These are phyloP conservation scores for Heterococcus sp. DNA, from an alignment of 108 stramenopile genomes.

Conservation along the genomic window DNA sequence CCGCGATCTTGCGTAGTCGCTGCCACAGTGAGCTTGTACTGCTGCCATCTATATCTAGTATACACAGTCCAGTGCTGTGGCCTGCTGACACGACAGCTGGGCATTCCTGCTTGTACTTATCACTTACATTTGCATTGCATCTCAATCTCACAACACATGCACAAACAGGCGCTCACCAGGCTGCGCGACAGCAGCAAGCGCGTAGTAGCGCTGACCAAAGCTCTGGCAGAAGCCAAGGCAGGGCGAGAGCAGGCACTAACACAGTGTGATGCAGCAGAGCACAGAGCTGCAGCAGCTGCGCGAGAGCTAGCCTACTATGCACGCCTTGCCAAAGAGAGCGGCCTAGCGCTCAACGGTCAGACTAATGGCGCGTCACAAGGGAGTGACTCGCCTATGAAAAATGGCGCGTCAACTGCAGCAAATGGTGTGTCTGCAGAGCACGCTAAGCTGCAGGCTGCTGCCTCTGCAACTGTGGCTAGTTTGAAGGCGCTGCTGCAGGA, in stretches of 20 bases:
- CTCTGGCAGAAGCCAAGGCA: conserved; percentile 1
- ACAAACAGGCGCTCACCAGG: background rate
- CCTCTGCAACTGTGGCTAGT: conserved; percentile 18
- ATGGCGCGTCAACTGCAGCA: background rate
- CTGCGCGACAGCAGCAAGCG: background rate
- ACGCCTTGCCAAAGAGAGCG: conserved; percentile 5
- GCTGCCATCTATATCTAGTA: no score
- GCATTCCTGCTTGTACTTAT: no score
- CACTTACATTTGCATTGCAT: no score
- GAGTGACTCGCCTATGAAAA: no score
- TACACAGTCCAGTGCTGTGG: no score
- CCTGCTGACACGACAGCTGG: no score
- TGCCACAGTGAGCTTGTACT: no score
- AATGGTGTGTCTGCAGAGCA: background rate
- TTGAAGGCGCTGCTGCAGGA: conserved; percentile 24
- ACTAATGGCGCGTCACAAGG: no score
- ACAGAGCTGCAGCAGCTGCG: background rate
- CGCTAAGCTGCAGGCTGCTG: conserved; percentile 17
- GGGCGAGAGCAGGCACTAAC: background rate
- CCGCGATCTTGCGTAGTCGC: no score
- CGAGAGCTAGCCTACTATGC: conserved; percentile 12
- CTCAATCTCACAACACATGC: no score
- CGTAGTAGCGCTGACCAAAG: background rate
- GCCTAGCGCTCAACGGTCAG: background rate
- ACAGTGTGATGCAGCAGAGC: background rate